Evolutionary conservation across 306 rosid genomes (phyloP), one percentile per base, ranked within the genome.

Genomic region (Begonia peltatifolia): DNA sequence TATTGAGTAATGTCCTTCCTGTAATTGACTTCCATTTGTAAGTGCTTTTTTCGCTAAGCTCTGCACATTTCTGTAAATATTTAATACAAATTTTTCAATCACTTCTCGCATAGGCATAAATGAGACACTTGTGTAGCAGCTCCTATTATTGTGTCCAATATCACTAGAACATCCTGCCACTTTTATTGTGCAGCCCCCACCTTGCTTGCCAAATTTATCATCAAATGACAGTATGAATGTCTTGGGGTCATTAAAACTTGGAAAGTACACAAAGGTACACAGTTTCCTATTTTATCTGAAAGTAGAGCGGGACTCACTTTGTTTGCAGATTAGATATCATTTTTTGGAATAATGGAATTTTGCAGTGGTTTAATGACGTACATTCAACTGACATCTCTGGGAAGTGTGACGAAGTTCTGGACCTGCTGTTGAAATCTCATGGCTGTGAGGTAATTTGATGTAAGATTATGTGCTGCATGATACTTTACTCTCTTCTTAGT

Each of bases 321-420:
- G 47, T 20, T 69, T 52, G 47, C 62, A 42, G 44, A 49, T 56
- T 12, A 41, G 38, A 60, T 67, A 60, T 52, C 62, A 43, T 48
- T 56, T 67, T 38, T 63, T 8, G 47, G 57, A n/a, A n/a, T n/a
- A n/a, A n/a, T n/a, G n/a, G n/a, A 64, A 42, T 66, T 66, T 57
- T 63, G 69, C 80, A 89, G 94, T 89, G 97, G 97, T 85, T 85
- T 73, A 82, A 80, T 72, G 88, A 84, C 12, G 97, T 89, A 6
- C 52, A 68, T 61, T 82, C 95, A 12, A 78, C 83, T 64, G 84
- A 85, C 61, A 72, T 89, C 62, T 85, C 90, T 55, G 82, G 76
- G 67, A 80, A 67, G 67, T 72, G 95, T 67, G 95, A 83, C 60
- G 95, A 89, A 62, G 82, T 77, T 71, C 87, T 89, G 50, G 62